Percentiles rank a stretch among this genome's conserved stretches.
These are phyloP conservation scores for Isabelozyma rhagii DNA, from an alignment of 805 yeast species.

Conservation along the genomic window DNA sequence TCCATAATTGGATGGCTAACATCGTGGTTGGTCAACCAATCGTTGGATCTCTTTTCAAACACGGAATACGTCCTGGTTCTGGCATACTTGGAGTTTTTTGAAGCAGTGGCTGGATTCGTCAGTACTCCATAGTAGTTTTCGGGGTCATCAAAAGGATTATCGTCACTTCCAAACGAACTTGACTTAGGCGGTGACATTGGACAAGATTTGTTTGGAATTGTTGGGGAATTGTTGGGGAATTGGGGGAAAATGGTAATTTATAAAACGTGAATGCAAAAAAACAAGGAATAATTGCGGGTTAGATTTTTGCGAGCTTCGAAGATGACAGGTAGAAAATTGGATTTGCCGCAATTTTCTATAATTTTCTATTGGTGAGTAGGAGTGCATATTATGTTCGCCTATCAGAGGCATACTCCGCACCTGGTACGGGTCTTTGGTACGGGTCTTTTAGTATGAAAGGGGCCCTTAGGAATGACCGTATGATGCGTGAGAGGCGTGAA, in stretches of 20 bases:
- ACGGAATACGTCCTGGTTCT: constrained; percentile 60
- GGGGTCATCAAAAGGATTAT: constrained; percentile 68
- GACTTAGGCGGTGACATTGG: constrained; percentile 18
- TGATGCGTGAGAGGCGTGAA: too few relatives aligned
- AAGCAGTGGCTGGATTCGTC: constrained; percentile 51
- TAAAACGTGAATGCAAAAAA: not conserved
- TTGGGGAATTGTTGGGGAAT: not conserved
- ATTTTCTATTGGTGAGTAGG: not conserved
- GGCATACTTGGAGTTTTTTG: constrained; percentile 38
- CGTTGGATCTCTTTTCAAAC: constrained; percentile 13
- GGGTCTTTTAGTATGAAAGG: too few relatives aligned
- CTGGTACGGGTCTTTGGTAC: too few relatives aligned
- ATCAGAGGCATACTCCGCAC: too few relatives aligned
- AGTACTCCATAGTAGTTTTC: constrained; percentile 68
- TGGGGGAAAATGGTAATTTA: not conserved
- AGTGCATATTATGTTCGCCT: not conserved
- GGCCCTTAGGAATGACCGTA: too few relatives aligned
- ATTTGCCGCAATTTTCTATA: not conserved
- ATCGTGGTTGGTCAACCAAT: not conserved
- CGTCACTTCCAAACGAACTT: constrained; percentile 42
- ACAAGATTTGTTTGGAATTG: too few relatives aligned
- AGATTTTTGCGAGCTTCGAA: not conserved
- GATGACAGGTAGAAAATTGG: not conserved
- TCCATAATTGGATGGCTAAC: not conserved
- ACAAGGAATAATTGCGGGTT: not conserved